Conservation (phyloP, 2,329 filamentous ascomycete genomes). For the Chaetoscypha palmicola region DNA sequence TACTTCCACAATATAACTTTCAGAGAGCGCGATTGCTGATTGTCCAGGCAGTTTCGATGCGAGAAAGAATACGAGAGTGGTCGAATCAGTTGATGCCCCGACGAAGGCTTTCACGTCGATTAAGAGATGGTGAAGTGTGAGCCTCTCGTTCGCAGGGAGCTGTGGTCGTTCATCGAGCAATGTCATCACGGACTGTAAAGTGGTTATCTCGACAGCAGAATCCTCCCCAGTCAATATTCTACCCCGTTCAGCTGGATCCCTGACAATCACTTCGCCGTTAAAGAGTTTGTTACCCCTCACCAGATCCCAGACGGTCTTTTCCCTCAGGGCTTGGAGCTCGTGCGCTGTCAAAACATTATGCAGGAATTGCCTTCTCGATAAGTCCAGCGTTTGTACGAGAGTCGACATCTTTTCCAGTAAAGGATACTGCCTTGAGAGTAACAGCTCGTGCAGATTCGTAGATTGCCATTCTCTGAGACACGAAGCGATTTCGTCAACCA, state of each 20-base stretch:
- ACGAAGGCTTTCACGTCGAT: slow-evolving; percentile 79
- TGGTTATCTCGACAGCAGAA: slow-evolving; percentile 84
- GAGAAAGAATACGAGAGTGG: slow-evolving; percentile 70
- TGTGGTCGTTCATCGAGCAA: slow-evolving; percentile 77
- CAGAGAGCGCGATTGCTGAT: slow-evolving; percentile 63
- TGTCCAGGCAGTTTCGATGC: slow-evolving; percentile 63
- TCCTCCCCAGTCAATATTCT: slow-evolving; percentile 86
- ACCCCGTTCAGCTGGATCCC: slow-evolving; percentile 76
- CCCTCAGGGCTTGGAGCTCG: slow-evolving; percentile 73
- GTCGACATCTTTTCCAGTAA: slow-evolving; percentile 74
- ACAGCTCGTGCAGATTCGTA: slow-evolving; percentile 85
- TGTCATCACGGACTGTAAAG: slow-evolving; percentile 92
- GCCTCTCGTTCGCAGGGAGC: slow-evolving; percentile 57
- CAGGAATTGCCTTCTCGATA: slow-evolving; percentile 79
- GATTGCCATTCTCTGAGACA: slow-evolving; percentile 98
- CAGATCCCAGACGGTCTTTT: slow-evolving; percentile 92
- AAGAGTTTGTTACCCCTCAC: slow-evolving; percentile 92
- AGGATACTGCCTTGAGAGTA: slow-evolving; percentile 75
- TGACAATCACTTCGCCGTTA: slow-evolving; percentile 87
- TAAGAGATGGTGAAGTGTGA: slow-evolving; percentile 70
- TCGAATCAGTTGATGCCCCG: slow-evolving; percentile 67
- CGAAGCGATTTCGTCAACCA: slow-evolving; percentile 96
- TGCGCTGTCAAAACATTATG: slow-evolving; percentile 87
- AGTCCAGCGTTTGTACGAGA: slow-evolving; percentile 75
- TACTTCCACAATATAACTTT: slow-evolving; percentile 74